Percentiles rank a stretch among this genome's conserved stretches.
Conservation (phyloP, 345 rosid genomes). For the Angophora floribunda region DNA sequence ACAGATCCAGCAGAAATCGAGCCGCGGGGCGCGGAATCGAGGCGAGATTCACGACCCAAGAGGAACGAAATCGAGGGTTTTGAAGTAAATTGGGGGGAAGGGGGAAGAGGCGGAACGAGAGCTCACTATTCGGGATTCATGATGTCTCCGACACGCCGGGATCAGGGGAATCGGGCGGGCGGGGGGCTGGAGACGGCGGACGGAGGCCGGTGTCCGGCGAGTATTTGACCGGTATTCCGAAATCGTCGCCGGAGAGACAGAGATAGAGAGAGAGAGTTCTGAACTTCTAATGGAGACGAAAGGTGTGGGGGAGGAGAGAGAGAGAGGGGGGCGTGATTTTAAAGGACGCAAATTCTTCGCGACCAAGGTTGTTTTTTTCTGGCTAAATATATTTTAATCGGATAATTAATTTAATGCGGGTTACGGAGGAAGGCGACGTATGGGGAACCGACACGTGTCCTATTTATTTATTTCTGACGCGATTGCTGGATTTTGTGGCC, state of each 20-base stretch:
- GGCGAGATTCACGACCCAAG: not conserved
- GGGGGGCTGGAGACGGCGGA: not conserved
- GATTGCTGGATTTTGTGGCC: not conserved
- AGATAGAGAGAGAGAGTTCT: not conserved
- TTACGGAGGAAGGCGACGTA: not conserved
- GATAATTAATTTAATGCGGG: not conserved
- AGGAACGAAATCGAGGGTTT: not conserved
- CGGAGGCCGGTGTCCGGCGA: not conserved
- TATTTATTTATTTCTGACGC: not conserved
- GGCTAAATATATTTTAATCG: not conserved
- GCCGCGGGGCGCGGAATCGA: not conserved
- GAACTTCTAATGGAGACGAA: not conserved
- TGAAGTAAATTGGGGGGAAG: not conserved
- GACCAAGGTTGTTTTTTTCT: not conserved
- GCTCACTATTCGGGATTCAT: conserved; percentile 71
- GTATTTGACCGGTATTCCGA: not conserved
- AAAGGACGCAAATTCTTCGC: not conserved
- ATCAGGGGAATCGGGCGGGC: not conserved
- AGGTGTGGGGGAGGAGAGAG: not conserved
- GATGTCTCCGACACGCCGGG: not conserved
- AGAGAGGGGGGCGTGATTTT: not conserved
- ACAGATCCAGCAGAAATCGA: not conserved
- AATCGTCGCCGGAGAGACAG: conserved; percentile 1
- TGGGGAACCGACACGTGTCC: not conserved
- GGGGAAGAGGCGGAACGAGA: not conserved